phyloP scores from a whole-genome alignment of 176 grass and related monocot genomes.

The Musa itinerans region DNA sequence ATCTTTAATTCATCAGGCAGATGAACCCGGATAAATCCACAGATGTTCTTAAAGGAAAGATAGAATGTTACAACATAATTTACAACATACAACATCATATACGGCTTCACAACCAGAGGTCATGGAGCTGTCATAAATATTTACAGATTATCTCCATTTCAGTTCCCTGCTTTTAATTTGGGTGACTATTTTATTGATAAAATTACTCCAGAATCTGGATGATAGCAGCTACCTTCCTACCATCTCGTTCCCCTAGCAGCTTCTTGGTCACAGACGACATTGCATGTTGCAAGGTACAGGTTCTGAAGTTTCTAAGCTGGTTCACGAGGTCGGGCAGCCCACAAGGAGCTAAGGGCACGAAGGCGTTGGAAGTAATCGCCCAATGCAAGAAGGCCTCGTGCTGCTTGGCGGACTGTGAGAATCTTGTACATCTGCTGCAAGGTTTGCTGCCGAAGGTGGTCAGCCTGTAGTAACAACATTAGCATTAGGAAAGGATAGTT shows the following conservation, averaged over 20 bases:
- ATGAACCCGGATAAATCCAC: background rate
- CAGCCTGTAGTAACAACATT: constrained; percentile 24
- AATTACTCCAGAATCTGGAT: background rate
- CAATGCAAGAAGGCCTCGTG: constrained; percentile 34
- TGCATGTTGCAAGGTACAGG: background rate
- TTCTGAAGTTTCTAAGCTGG: constrained; percentile 20
- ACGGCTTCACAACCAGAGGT: background rate
- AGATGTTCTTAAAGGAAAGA: background rate
- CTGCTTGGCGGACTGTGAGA: constrained; percentile 38
- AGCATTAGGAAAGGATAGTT: background rate
- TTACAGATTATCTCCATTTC: background rate
- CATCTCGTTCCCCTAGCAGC: background rate
- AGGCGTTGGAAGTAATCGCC: constrained; percentile 41
- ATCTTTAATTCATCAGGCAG: background rate
- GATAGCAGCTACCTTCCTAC: background rate
- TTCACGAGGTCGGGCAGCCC: constrained; percentile 39
- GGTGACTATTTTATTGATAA: background rate
- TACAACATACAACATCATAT: constrained; percentile 9
- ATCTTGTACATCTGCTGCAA: constrained; percentile 46
- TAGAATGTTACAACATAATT: constrained; percentile 1
- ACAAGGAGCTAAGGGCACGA: constrained; percentile 42
- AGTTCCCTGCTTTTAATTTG: background rate
- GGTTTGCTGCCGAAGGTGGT: constrained; percentile 34
- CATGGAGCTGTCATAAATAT: constrained; percentile 2
- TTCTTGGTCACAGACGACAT: background rate